Conservation (phyloP, 305 asterid species). For the Fraxinus sp. region DNA sequence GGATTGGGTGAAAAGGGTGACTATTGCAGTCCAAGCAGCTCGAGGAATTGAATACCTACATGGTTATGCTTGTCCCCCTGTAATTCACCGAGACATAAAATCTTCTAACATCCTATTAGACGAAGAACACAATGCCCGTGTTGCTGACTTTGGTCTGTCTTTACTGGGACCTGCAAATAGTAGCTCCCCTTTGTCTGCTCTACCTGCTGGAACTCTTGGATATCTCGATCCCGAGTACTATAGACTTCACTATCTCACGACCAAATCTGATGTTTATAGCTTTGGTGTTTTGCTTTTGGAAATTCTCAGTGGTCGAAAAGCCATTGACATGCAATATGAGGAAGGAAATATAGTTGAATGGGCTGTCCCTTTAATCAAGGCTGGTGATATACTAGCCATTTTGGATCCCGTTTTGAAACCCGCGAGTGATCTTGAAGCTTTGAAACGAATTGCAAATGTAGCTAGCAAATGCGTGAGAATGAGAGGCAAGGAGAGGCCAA, state of each 20-base stretch:
- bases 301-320: conserved; percentile 50
- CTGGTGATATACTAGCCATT: conserved; percentile 38
- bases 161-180: conserved; percentile 52
- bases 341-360: conserved; percentile 55
- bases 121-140: conserved; percentile 55
- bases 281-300: conserved; percentile 50
- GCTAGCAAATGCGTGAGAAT: conserved; percentile 52
- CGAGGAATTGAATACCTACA: conserved; percentile 50
- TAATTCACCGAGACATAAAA: conserved; percentile 51
- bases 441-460: conserved; percentile 43
- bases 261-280: conserved; percentile 50
- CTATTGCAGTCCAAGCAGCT: conserved; percentile 54
- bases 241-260: conserved; percentile 50
- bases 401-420: conserved; percentile 40
- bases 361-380: conserved; percentile 48
- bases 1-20: conserved; percentile 52
- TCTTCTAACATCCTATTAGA: conserved; percentile 53
- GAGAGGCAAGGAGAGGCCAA: conserved; percentile 57
- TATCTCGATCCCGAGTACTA: conserved; percentile 56
- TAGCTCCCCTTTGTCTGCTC: conserved; percentile 48
- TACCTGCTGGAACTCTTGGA: conserved; percentile 51
- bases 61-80: conserved; percentile 57
- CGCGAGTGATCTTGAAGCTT: conserved; percentile 41
- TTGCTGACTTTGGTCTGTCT: conserved; percentile 53
- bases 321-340: conserved; percentile 50